Evolutionary conservation across 352 stramenopile species (phyloP), one percentile per base, ranked within the genome.

Genomic region (Pelagophyceae sp.): DNA sequence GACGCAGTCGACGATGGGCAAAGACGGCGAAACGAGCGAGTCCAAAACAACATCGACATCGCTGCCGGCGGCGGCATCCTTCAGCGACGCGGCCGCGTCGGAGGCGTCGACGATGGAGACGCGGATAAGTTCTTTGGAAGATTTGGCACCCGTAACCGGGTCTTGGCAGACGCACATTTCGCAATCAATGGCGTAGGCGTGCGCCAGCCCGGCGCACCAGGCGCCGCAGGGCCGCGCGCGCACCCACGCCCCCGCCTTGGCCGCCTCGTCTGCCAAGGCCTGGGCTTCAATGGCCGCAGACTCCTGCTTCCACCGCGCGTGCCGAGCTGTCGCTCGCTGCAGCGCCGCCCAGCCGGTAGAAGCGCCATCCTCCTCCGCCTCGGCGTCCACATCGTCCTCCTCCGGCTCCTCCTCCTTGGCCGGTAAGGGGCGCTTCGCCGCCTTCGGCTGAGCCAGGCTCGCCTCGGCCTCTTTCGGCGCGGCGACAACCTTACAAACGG

Each of bases 111-210:
- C 82, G 72, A 93, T 75, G 77, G 79, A 87, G 0, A 93, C 25
- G 75, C 88, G 86, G 78, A 87, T 87, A 5, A 93, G 80, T 11
- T 83, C 83, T 60, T 89, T 90, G 32, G 50, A n/a, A 64, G 89
- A 82, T 29, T 77, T 82, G 20, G 38, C 64, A 35, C 82, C 82
- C 0, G 87, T 87, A 0, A 89, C 77, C 37, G 88, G 87, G 80
- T 93, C 87, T 31, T 80, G 61, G 0, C 82, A 88, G 72, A 91
- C 86, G 63, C 87, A 91, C 88, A 93, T 93, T 82, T 93, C 88
- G 76, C 88, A 93, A 79, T 92, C 88, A 70, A 93, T 89, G 31
- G 88, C 87, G 72, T 92, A 87, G 23, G 83, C 83, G 67, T 90
- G 84, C 29, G 89, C 87, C 37, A 90, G 89, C 29, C 54, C 75